A percentile compares a stretch with the other conserved stretches of the same genome.
These are phyloP conservation scores for Venturia oleaginea DNA, from an alignment of 2,329 filamentous ascomycete species.

Conservation along the genomic window DNA sequence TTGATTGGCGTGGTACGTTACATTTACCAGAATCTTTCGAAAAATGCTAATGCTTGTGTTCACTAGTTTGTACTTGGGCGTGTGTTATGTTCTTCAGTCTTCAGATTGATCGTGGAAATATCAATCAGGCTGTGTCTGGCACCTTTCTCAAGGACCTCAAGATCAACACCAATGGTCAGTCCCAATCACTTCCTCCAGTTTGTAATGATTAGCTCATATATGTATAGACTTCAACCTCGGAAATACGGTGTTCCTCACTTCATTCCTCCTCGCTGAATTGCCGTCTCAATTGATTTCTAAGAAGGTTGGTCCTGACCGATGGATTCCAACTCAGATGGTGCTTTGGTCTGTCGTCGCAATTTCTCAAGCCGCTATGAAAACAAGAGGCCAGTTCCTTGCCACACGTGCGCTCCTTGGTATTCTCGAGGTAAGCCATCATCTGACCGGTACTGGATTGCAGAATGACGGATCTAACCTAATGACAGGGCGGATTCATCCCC, in stretches of 20 bases:
- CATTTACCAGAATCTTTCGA: conserved; percentile 11
- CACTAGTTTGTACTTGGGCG: conserved; percentile 30
- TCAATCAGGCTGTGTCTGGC: conserved; percentile 20
- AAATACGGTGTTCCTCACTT: conserved; percentile 19
- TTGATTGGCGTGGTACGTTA: conserved; percentile 26
- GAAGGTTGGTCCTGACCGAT: conserved; percentile 23
- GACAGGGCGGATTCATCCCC: conserved; percentile 45
- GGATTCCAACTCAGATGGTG: conserved; percentile 37
- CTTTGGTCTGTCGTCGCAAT: conserved; percentile 34
- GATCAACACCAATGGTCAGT: conserved; percentile 20
- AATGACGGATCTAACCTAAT: background rate
- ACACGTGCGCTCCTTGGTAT: conserved; percentile 38
- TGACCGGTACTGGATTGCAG: background rate
- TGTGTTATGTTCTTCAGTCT: conserved; percentile 45
- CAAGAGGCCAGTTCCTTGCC: conserved; percentile 32
- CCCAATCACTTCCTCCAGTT: background rate
- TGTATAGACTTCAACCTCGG: conserved; percentile 20
- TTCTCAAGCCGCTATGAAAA: conserved; percentile 31
- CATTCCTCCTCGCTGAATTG: conserved; percentile 20
- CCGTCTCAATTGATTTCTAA: conserved; percentile 22
- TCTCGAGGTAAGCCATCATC: conserved; percentile 24
- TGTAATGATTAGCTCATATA: too few relatives aligned
- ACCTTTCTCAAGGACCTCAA: conserved; percentile 20
- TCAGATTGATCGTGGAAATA: conserved; percentile 31
- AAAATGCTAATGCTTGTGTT: conserved; percentile 15